These are phyloP conservation scores for Tulasnella sp. DNA, from an alignment of 768 basidiomycete species.

Conservation along the genomic window DNA sequence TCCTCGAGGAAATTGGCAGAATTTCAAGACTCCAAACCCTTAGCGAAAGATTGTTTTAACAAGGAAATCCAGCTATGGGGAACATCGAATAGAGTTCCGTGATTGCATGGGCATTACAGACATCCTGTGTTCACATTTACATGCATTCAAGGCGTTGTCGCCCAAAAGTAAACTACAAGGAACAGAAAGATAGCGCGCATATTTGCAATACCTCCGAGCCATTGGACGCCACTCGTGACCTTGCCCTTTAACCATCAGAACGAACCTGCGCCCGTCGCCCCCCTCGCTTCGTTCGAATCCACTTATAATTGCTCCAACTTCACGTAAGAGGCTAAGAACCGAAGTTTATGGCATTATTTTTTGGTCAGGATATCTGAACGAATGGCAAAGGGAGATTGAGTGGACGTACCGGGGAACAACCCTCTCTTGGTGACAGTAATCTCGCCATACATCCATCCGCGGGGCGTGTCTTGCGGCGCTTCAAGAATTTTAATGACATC, in stretches of 20 bases:
- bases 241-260: no score
- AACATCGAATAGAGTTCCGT: not conserved
- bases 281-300: not conserved
- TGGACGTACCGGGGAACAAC: not conserved
- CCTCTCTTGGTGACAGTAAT: not conserved
- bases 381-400: not conserved
- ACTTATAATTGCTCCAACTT: not conserved
- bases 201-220: not conserved
- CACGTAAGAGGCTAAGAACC: not conserved
- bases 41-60: not conserved
- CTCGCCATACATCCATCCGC: not conserved
- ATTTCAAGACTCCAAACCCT: not conserved
- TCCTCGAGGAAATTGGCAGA: not conserved
- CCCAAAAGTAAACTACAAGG: not conserved
- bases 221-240: no score
- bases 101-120: not conserved
- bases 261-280: not conserved
- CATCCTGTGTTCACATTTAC: not conserved
- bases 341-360: not conserved
- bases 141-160: not conserved
- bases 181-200: not conserved
- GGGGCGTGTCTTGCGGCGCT: not conserved
- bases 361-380: not conserved
- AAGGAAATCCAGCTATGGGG: not conserved
- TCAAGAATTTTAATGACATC: not conserved